phyloP scores from a whole-genome alignment of 768 basidiomycete genomes.

The Tylopilus cervinicoccineus region DNA sequence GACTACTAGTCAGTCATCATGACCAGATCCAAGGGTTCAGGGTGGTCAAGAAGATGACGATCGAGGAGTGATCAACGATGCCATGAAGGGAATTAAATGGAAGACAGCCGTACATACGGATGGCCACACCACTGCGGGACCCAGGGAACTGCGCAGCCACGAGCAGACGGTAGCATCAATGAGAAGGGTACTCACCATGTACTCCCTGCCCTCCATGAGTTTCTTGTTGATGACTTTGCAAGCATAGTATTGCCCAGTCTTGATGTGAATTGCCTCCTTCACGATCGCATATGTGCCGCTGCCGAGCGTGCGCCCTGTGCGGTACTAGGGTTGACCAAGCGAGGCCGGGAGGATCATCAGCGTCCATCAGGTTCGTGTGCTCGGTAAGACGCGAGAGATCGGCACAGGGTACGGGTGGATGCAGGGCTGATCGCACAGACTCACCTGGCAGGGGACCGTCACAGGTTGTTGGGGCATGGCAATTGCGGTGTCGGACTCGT shows the following conservation, averaged over 20 bases:
- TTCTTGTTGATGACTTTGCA: slow-evolving; percentile 99
- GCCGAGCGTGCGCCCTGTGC: slow-evolving; percentile 82
- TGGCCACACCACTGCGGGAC: slow-evolving; percentile 1
- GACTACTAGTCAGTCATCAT: slow-evolving; percentile 7
- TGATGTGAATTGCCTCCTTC: slow-evolving; percentile 92
- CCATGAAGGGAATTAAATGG: background rate
- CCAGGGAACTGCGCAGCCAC: background rate
- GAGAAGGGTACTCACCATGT: slow-evolving; percentile 67
- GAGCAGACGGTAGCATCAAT: slow-evolving; percentile 7
- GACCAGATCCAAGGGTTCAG: slow-evolving; percentile 12
- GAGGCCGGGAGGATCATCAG: slow-evolving; percentile 5
- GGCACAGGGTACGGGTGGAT: background rate
- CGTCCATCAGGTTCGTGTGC: background rate
- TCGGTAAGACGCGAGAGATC: slow-evolving; percentile 2
- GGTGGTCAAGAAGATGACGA: slow-evolving; percentile 5
- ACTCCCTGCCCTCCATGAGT: slow-evolving; percentile 95
- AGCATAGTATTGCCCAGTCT: slow-evolving; percentile 91
- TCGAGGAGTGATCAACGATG: slow-evolving; percentile 7
- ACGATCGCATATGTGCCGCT: slow-evolving; percentile 95
- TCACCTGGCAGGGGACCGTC: slow-evolving; percentile 47
- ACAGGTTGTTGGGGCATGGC: slow-evolving; percentile 31
- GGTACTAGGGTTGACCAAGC: slow-evolving; percentile 49
- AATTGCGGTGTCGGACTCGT: slow-evolving; percentile 6
- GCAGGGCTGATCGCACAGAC: slow-evolving; percentile 3
- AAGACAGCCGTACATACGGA: slow-evolving; percentile 1